These are phyloP conservation scores for Theileria parva DNA, from an alignment of 169 alveolate species.

Conservation along the genomic window DNA sequence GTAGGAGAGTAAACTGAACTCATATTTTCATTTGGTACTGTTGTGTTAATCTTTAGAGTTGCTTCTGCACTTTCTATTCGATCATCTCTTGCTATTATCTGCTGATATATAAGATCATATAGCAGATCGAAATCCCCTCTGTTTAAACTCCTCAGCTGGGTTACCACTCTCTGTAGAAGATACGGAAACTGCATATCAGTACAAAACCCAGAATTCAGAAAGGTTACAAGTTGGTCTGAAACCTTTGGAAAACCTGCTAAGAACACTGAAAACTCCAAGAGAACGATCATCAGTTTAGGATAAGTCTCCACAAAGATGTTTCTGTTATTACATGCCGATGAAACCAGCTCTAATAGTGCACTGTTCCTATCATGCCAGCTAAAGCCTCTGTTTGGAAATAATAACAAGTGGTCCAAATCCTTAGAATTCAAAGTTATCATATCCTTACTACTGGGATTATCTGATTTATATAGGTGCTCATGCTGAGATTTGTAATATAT, in stretches of 20 bases:
- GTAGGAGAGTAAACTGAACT: neutral
- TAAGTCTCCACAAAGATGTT: conserved; percentile 46
- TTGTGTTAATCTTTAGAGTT: conserved; percentile 28
- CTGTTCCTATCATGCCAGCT: conserved; percentile 66
- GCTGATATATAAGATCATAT: conserved; percentile 31
- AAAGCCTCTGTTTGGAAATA: conserved; percentile 44
- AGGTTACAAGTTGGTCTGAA: conserved; percentile 9
- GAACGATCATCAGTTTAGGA: conserved; percentile 27
- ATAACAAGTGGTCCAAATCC: conserved; percentile 21
- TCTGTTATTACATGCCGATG: conserved; percentile 41
- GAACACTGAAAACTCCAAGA: conserved; percentile 35
- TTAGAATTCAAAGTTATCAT: conserved; percentile 12
- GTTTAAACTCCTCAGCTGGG: conserved; percentile 44
- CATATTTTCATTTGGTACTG: conserved; percentile 11
- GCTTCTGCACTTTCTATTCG: conserved; percentile 63
- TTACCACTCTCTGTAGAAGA: conserved; percentile 43
- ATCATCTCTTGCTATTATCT: conserved; percentile 55
- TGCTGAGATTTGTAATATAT: neutral
- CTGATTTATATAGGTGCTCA: neutral
- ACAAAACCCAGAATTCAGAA: conserved; percentile 49
- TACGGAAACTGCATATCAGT: conserved; percentile 58
- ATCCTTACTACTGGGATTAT: neutral
- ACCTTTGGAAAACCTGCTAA: conserved; percentile 20
- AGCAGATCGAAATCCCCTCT: conserved; percentile 24
- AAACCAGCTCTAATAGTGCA: conserved; percentile 54